phyloP scores from a whole-genome alignment of 768 basidiomycete species.

The Lactarius deliciosus region DNA sequence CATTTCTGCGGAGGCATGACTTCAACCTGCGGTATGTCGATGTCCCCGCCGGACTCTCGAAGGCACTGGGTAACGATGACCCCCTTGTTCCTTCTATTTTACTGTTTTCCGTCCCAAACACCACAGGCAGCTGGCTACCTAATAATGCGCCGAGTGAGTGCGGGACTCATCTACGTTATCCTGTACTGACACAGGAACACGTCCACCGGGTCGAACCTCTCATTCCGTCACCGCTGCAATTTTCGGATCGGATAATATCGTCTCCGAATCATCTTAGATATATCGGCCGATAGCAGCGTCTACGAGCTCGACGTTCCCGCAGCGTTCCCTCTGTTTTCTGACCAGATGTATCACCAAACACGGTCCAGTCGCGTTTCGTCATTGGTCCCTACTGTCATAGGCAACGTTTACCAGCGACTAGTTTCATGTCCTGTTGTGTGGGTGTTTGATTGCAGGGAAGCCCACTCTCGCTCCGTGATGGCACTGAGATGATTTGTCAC shows the following conservation, averaged over 20 bases:
- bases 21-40: not conserved
- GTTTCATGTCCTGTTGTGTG: not conserved
- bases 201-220: no score
- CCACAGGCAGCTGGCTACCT: no score
- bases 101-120: constrained; percentile 30
- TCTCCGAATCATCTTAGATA: no score
- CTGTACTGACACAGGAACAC: no score
- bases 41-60: no score
- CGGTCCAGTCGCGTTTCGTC: constrained; percentile 40
- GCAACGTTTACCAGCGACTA: no score
- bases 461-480: no score
- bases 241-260: no score
- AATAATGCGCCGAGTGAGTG: not conserved
- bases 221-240: no score
- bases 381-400: constrained; percentile 35
- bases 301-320: constrained; percentile 47
- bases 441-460: not conserved
- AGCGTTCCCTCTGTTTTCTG: constrained; percentile 42
- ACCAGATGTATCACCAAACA: constrained; percentile 40
- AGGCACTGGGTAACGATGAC: not conserved
- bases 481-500: not conserved
- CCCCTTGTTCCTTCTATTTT: not conserved
- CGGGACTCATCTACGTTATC: not conserved
- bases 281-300: constrained; percentile 33
- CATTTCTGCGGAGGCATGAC: not conserved